A percentile compares a stretch with the other conserved stretches of the same genome.
Evolutionary conservation across 345 rosid genomes (phyloP).

Genomic region (Salix dunnii): DNA sequence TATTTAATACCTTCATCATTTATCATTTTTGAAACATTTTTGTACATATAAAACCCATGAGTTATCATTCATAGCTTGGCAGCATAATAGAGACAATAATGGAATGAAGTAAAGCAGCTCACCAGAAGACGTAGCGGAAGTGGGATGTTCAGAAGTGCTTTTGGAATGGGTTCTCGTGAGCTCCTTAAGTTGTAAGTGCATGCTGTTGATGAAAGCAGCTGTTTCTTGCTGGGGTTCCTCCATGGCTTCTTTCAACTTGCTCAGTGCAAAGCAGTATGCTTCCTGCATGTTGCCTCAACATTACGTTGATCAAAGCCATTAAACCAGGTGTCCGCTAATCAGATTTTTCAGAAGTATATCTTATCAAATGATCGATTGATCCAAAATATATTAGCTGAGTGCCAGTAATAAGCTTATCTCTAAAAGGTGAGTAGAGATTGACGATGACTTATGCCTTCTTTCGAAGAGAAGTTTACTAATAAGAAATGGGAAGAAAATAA

Average conservation of each 20-base stretch:
- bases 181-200: constrained; percentile 49
- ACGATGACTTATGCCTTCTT: no score
- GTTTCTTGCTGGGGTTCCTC: constrained; percentile 55
- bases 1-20: no score
- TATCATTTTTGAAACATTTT: no score
- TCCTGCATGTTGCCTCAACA: constrained; percentile 31
- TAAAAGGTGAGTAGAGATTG: no score
- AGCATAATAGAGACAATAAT: neutral
- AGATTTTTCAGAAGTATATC: neutral
- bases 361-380: no score
- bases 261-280: constrained; percentile 44
- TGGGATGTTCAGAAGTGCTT: neutral
- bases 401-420: neutral
- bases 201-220: constrained; percentile 40
- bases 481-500: no score
- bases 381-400: neutral
- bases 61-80: neutral
- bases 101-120: neutral
- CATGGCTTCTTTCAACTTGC: constrained; percentile 47
- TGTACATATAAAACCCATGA: no score
- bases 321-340: neutral
- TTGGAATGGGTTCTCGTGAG: constrained; percentile 16
- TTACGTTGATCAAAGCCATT: neutral
- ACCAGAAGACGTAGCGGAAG: constrained; percentile 23
- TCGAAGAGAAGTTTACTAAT: no score